Evolutionary conservation across 495 filamentous ascomycete species (phyloP).

Genomic region (Astrothelium macrocarpum): DNA sequence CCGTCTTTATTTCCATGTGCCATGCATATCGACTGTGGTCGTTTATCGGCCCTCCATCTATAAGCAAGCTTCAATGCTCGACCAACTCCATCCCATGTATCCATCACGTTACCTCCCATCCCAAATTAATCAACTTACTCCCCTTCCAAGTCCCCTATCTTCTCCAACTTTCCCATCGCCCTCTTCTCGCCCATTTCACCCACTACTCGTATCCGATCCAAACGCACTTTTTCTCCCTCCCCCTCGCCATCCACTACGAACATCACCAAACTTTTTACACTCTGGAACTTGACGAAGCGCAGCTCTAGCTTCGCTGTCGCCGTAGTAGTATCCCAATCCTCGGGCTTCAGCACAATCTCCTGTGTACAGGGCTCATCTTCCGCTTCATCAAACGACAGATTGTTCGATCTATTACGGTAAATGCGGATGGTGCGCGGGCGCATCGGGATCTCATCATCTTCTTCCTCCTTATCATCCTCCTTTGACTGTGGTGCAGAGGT

Average conservation of each 20-base stretch:
- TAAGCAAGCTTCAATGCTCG: neutral
- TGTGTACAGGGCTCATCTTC: conserved; percentile 76
- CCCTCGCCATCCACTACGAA: conserved; percentile 88
- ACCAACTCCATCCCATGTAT: neutral
- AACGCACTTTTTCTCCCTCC: conserved; percentile 70
- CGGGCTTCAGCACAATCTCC: conserved; percentile 55
- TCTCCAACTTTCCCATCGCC: conserved; percentile 89
- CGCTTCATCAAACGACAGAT: conserved; percentile 91
- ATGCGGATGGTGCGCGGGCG: conserved; percentile 77
- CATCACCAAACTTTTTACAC: conserved; percentile 70
- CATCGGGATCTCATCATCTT: conserved; percentile 63
- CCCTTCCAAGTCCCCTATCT: conserved; percentile 65
- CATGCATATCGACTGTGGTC: neutral
- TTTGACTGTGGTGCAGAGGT: conserved; percentile 61
- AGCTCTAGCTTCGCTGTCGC: conserved; percentile 74
- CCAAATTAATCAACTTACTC: neutral
- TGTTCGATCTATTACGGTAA: conserved; percentile 76
- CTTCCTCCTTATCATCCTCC: conserved; percentile 33
- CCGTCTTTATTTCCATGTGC: neutral
- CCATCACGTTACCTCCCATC: neutral
- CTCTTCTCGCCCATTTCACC: conserved; percentile 91
- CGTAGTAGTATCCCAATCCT: conserved; percentile 77
- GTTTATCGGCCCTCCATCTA: too few relatives aligned
- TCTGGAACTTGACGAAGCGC: conserved; percentile 97
- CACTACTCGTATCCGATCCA: conserved; percentile 78